phyloP scores from a whole-genome alignment of 805 yeast species.

The Cyberlindnera samutprakarnensis region DNA sequence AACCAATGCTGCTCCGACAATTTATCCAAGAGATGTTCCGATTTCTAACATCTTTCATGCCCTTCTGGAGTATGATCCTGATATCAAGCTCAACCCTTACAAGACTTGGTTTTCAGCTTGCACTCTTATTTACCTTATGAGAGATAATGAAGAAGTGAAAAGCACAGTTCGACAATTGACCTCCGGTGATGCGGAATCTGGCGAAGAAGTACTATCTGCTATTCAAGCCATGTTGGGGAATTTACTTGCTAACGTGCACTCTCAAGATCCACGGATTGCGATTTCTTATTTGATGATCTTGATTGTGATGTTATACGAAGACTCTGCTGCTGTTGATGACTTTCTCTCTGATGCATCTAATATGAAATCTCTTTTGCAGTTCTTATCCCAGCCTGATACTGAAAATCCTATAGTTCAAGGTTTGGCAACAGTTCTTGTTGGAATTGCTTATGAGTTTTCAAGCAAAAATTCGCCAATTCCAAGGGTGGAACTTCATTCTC shows the following conservation, averaged over 20 bases:
- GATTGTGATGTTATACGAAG: constrained; percentile 72
- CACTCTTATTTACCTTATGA: constrained; percentile 54
- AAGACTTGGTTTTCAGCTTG: constrained; percentile 77
- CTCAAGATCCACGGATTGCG: constrained; percentile 65
- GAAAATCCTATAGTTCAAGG: constrained; percentile 62
- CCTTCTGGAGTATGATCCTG: constrained; percentile 70
- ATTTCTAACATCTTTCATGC: constrained; percentile 61
- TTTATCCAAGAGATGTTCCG: constrained; percentile 22
- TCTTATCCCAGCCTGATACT: constrained; percentile 43
- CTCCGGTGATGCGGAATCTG: constrained; percentile 50
- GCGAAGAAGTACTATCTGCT: constrained; percentile 63
- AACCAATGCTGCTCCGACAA: not conserved
- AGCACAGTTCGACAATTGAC: constrained; percentile 39
- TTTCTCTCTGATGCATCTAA: constrained; percentile 62
- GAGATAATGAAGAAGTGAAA: constrained; percentile 43
- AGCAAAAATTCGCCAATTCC: constrained; percentile 43
- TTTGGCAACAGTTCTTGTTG: constrained; percentile 61
- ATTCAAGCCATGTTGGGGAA: constrained; percentile 76
- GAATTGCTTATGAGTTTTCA: constrained; percentile 80
- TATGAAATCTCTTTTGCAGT: constrained; percentile 62
- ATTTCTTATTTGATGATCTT: constrained; percentile 73
- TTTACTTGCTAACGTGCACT: constrained; percentile 53
- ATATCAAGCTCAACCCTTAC: constrained; percentile 73
- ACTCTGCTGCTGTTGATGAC: constrained; percentile 64
- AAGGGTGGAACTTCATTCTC: constrained; percentile 50